Base-by-base conservation (phyloP, 371 early-diverging fungal species). In the Nematocida major region DNA sequence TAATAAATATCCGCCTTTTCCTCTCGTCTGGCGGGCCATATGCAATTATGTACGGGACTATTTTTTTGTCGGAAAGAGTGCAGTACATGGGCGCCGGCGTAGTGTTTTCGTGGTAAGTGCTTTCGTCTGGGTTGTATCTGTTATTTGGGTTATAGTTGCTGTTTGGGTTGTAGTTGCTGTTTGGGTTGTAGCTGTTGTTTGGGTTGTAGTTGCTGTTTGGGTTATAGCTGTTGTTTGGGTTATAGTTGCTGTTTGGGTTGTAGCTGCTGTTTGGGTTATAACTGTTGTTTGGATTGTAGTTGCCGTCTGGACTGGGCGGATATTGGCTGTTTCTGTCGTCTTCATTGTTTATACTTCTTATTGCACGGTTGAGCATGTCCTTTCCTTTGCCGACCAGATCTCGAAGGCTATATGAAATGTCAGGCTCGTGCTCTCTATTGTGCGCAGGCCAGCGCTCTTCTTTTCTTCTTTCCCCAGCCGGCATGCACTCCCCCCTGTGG, bases 21-120 rank as follows among this genome's bases (percentile, higher is more conserved):
- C 34, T 57, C 0, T 57, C 34, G 38, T 57, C 57, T 26, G 57
- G 57, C 0, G 57, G 57, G 34, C 57, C 57, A 22, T 57, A 57
- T 11, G 57, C 13, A 34, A 57, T 34, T n/a, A 57, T 57, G 34
- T 57, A 57, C 11, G 57, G 57, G 34, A 57, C 57, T 32, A 57
- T 57, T 34, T 57, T 57, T 34, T 57, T 36, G 38, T 30, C 18
- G 7, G 18, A 11, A 11, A 57, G 28, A 5, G 57, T 34, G 57
- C 57, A 57, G 38, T 57, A 57, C 57, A 57, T 57, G 18, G 57
- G 57, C 7, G 11, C 13, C 13, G 34, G 5, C 9, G 57, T 11
- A 34, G 62, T 57, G 38, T 61, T 30, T 39, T 61, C 39, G 26
- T 57, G 34, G n/a, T n/a, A n/a, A n/a, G n/a, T n/a, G n/a, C n/a